Percentiles rank a stretch among this genome's conserved stretches.
phyloP scores from a whole-genome alignment of 176 grass and related monocot species.

The Pontederia paniculata region DNA sequence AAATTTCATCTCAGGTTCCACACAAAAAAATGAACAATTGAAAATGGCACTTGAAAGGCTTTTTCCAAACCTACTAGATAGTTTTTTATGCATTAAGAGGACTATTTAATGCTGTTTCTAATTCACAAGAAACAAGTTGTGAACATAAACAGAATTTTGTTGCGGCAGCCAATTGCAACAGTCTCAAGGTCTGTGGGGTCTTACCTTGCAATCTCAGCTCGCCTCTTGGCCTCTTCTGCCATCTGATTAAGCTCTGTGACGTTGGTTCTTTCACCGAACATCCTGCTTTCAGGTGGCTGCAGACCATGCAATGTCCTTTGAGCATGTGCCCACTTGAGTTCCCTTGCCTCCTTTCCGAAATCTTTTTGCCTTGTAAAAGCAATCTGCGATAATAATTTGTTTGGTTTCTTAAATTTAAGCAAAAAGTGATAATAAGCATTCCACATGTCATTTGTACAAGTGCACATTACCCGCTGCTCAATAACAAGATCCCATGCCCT shows the following conservation, averaged over 20 bases:
- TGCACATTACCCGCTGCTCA: slow-evolving; percentile 52
- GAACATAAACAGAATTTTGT: no score
- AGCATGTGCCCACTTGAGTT: slow-evolving; percentile 79
- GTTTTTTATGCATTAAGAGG: background rate
- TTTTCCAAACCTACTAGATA: no score
- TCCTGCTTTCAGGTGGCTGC: slow-evolving; percentile 42
- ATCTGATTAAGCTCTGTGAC: slow-evolving; percentile 62
- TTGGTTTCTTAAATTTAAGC: background rate
- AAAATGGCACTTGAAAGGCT: no score
- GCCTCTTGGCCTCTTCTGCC: slow-evolving; percentile 69
- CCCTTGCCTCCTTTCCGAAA: slow-evolving; percentile 63
- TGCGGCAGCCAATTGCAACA: no score
- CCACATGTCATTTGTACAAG: background rate
- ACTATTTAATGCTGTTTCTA: background rate
- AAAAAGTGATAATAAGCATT: background rate
- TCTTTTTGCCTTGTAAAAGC: slow-evolving; percentile 88
- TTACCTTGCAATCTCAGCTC: slow-evolving; percentile 90
- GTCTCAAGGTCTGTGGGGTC: no score
- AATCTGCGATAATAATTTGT: slow-evolving; percentile 26
- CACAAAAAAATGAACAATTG: no score
- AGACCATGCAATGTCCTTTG: slow-evolving; percentile 88
- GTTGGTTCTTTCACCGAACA: slow-evolving; percentile 53
- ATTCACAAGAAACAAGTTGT: no score
- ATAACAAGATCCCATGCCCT: slow-evolving; percentile 89
- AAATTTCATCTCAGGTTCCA: no score